Evolutionary conservation across 2,329 filamentous ascomycete species (phyloP).

Genomic region (Nemania diffusa): DNA sequence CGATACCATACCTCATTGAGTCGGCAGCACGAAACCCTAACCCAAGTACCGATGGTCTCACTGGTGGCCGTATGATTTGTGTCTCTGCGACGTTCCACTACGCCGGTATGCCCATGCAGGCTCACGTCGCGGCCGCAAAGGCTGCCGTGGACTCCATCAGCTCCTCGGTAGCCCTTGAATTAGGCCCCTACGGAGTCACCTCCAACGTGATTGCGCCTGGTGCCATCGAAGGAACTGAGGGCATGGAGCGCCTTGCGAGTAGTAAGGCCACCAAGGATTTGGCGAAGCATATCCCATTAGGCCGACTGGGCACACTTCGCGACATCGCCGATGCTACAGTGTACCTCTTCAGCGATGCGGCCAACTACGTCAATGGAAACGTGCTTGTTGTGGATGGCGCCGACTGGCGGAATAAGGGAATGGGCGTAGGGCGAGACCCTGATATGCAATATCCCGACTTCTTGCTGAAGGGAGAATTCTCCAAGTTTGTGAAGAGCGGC

Average conservation of each 20-base stretch:
- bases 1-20: constrained; percentile 80
- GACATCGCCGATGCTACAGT: constrained; percentile 95
- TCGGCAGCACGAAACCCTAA: constrained; percentile 75
- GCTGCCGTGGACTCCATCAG: constrained; percentile 89
- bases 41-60: constrained; percentile 68
- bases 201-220: constrained; percentile 92
- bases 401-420: constrained; percentile 63
- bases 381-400: constrained; percentile 78
- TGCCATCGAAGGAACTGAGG: constrained; percentile 86
- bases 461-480: constrained; percentile 53
- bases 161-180: constrained; percentile 83
- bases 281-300: constrained; percentile 70
- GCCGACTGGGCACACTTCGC: constrained; percentile 80
- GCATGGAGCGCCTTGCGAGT: constrained; percentile 71
- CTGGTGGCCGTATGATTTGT: constrained; percentile 87
- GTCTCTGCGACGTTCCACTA: constrained; percentile 94
- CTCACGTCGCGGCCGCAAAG: constrained; percentile 92
- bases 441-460: constrained; percentile 65
- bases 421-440: constrained; percentile 59
- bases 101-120: constrained; percentile 83
- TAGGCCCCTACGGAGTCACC: constrained; percentile 85
- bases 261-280: constrained; percentile 49
- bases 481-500: constrained; percentile 54
- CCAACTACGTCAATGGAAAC: constrained; percentile 86
- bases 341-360: constrained; percentile 86